These are phyloP conservation scores for Termitomyces sp. DNA, from an alignment of 768 basidiomycete species.

Conservation along the genomic window DNA sequence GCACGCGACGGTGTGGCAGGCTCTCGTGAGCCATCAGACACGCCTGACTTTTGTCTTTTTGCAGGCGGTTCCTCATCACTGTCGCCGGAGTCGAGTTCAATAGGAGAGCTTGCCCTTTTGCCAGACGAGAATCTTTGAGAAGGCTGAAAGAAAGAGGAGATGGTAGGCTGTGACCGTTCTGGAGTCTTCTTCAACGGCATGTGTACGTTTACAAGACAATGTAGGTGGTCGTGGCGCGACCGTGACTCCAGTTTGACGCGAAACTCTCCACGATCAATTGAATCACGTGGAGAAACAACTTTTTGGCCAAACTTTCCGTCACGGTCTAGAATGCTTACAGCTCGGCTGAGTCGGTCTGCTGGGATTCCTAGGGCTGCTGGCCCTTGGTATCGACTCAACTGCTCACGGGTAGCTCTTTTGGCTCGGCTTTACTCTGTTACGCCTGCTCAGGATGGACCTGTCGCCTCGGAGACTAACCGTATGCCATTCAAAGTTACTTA, in stretches of 20 bases:
- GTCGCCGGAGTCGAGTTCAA: slow-evolving; percentile 43
- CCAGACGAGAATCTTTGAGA: slow-evolving; percentile 7
- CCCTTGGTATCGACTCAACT: slow-evolving; percentile 5
- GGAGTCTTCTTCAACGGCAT: slow-evolving; percentile 11
- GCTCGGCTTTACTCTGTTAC: slow-evolving; percentile 23
- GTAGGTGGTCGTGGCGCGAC: neutral
- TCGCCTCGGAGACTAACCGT: slow-evolving; percentile 66
- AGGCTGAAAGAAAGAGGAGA: slow-evolving; percentile 37
- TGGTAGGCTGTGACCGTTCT: slow-evolving; percentile 27
- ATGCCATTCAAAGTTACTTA: slow-evolving; percentile 18
- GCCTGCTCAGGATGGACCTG: slow-evolving; percentile 36
- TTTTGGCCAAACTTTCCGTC: neutral
- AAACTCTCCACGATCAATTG: neutral
- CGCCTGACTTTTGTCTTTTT: slow-evolving; percentile 26
- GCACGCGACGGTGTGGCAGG: neutral
- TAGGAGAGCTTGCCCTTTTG: slow-evolving; percentile 12
- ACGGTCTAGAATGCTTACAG: slow-evolving; percentile 15
- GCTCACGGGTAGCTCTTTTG: neutral
- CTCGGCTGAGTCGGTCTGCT: slow-evolving; percentile 17
- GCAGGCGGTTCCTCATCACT: slow-evolving; percentile 26
- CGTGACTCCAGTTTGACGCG: neutral
- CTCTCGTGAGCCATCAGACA: neutral
- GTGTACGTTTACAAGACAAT: neutral
- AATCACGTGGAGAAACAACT: slow-evolving; percentile 20
- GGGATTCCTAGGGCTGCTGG: slow-evolving; percentile 6